These are phyloP conservation scores for Wickerhamiella alocasiicola DNA, from an alignment of 805 yeast genomes.

Conservation along the genomic window DNA sequence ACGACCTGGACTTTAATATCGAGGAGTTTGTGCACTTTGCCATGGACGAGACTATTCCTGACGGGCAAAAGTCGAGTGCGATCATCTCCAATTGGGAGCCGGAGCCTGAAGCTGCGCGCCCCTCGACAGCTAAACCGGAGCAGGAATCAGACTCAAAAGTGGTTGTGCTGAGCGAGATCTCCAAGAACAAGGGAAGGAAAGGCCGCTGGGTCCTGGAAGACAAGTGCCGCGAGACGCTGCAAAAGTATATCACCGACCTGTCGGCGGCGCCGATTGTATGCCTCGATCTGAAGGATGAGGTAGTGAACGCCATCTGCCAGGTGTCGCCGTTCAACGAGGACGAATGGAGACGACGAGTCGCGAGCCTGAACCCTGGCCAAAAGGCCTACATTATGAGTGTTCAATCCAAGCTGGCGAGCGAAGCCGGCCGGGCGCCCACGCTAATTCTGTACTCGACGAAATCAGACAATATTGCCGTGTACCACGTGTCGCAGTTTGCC, in stretches of 20 bases:
- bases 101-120: constrained; percentile 8
- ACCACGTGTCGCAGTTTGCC: constrained; percentile 44
- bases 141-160: constrained; percentile 7
- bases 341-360: constrained; percentile 64
- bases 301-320: constrained; percentile 55
- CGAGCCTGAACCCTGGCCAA: constrained; percentile 72
- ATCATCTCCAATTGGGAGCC: constrained; percentile 14
- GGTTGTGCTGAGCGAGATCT: constrained; percentile 66
- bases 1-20: constrained; percentile 61
- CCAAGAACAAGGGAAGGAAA: constrained; percentile 55
- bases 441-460: constrained; percentile 68
- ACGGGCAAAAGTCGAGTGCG: constrained; percentile 1
- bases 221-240: constrained; percentile 51
- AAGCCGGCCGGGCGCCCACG: constrained; percentile 53
- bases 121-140: too few species aligned
- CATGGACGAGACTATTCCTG: constrained; percentile 1
- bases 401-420: constrained; percentile 57
- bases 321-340: constrained; percentile 25
- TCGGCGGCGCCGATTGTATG: constrained; percentile 60
- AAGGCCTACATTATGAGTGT: constrained; percentile 68
- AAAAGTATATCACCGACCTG: constrained; percentile 40
- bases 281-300: constrained; percentile 72
- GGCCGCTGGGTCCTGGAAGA: constrained; percentile 75
- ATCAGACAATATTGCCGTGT: constrained; percentile 53
- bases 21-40: constrained; percentile 45